Evolutionary conservation across 345 rosid species (phyloP), one percentile per base, ranked within the genome.

Genomic region (Rhodamnia argentea): DNA sequence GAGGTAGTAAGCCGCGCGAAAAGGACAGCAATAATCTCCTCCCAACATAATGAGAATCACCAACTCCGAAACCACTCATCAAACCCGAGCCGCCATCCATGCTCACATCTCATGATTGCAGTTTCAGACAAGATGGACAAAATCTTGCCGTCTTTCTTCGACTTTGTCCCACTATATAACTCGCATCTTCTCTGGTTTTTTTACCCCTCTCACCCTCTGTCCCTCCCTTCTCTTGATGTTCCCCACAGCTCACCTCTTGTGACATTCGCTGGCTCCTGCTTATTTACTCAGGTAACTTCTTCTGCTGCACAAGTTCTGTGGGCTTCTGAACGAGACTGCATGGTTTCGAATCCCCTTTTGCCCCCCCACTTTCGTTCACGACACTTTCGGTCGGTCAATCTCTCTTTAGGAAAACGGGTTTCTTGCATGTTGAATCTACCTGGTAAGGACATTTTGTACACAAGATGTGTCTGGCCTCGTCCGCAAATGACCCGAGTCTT

Each of bases 1-100:
- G 55, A 53, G 5, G 26, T 2, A 20, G 26, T 1, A 37, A 20
- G 50, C 85, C 24, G 62, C 24, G 62, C 56, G 60, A 32, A 83
- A 83, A 53, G 42, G 58, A n/a, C 0, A 22, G 37, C 47, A 70
- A 70, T 10, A 2, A 70, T 37, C 81, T 70, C 26, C 81, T 37
- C 47, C 64, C 84, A 55, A 18, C 86, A 70, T 52, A 22, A 62
- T 70, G 74, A 86, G 85, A 54, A 74, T 91, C 90, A 87, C 85
- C 82, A 85, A 91, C 90, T 89, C 93, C 91, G 90, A 89, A 90
- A 90, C 62, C 91, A 37, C 47, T 70, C 81, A 70, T 70, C 87
- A 88, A 92, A 92, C 90, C 91, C 97, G 95, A 37, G 99, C 98
- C 96, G 98, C 95, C 98, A 93, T 94, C 94, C 94, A 89, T 92